phyloP scores from a whole-genome alignment of 179 eudicot genomes.

The Heliamphora ciliata region DNA sequence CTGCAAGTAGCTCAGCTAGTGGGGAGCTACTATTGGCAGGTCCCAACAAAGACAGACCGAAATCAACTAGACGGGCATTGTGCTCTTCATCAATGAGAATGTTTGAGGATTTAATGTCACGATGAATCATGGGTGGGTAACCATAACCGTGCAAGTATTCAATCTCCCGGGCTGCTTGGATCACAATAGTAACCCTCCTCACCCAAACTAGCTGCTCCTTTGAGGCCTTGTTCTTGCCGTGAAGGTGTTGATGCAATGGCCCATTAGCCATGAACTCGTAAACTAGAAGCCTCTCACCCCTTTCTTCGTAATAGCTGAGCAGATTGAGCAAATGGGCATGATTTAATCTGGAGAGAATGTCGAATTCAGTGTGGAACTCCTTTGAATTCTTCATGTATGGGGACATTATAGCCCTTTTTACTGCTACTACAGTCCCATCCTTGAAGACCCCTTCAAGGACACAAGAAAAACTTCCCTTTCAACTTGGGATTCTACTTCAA shows the following conservation, averaged over 20 bases:
- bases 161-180: conserved; percentile 90
- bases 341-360: conserved; percentile 69
- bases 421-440: conserved; percentile 79
- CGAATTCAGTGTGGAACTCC: conserved; percentile 83
- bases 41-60: conserved; percentile 76
- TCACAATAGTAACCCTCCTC: conserved; percentile 75
- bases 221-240: conserved; percentile 43
- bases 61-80: conserved; percentile 90
- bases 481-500: conserved; percentile 71
- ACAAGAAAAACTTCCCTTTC: conserved; percentile 92
- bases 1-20: conserved; percentile 91
- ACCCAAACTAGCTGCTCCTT: conserved; percentile 85
- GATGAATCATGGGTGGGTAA: conserved; percentile 89
- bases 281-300: conserved; percentile 72
- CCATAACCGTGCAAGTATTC: conserved; percentile 94
- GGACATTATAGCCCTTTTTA: conserved; percentile 71
- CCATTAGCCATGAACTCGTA: conserved; percentile 98
- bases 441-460: conserved; percentile 77
- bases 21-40: conserved; percentile 86
- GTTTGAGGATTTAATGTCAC: conserved; percentile 90
- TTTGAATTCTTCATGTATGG: conserved; percentile 66
- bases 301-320: conserved; percentile 90
- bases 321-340: conserved; percentile 86
- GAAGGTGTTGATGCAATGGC: conserved; percentile 74
- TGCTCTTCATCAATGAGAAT: conserved; percentile 90